phyloP scores from a whole-genome alignment of 164 flowering plant genomes.

The Umbilicus rupestris region DNA sequence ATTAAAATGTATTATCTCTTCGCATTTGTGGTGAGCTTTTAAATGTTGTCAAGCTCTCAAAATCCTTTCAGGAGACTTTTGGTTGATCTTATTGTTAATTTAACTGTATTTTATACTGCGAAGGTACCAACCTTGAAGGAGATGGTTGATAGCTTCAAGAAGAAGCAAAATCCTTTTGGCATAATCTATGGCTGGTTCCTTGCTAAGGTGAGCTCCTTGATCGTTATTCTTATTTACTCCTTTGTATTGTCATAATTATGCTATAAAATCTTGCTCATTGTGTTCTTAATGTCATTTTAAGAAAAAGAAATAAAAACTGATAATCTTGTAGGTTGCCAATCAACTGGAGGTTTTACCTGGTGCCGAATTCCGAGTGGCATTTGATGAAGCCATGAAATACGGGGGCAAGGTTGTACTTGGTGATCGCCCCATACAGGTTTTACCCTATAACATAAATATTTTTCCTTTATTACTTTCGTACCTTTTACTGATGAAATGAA shows the following conservation, averaged over 20 bases:
- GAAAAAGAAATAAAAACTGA: neutral
- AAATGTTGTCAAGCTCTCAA: neutral
- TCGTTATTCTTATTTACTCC: neutral
- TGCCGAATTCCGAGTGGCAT: slow-evolving; percentile 90
- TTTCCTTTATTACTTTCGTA: neutral
- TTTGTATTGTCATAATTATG: neutral
- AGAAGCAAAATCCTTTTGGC: slow-evolving; percentile 65
- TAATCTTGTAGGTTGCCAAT: slow-evolving; percentile 51
- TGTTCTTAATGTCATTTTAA: neutral
- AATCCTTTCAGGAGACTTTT: neutral
- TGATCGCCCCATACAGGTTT: slow-evolving; percentile 84
- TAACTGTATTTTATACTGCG: slow-evolving; percentile 12
- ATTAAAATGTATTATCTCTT: no score
- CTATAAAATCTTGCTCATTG: neutral
- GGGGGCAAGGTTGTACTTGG: slow-evolving; percentile 92
- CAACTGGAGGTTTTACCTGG: slow-evolving; percentile 91
- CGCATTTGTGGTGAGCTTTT: neutral
- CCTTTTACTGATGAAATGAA: neutral
- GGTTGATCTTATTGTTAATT: neutral
- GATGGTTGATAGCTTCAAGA: slow-evolving; percentile 84
- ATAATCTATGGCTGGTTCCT: slow-evolving; percentile 91
- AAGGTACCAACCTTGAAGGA: slow-evolving; percentile 86
- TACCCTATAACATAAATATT: neutral
- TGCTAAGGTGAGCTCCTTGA: slow-evolving; percentile 56
- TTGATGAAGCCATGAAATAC: slow-evolving; percentile 81